phyloP scores from a whole-genome alignment of 805 yeast species.

The Cyberlindnera galapagoensis region DNA sequence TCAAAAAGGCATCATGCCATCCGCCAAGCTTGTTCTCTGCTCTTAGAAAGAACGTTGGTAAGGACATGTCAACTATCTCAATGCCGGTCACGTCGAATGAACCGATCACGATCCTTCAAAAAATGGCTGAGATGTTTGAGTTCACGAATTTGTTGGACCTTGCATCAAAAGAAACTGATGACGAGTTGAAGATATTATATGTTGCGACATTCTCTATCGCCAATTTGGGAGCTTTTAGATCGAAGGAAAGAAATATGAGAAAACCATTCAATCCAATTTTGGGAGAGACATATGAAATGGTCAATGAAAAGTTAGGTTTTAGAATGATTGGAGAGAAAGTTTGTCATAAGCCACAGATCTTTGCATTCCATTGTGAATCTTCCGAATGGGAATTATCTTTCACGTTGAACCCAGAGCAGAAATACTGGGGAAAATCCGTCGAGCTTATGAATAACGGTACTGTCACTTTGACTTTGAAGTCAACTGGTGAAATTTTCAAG shows the following conservation, averaged over 20 bases:
- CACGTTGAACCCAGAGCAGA: slow-evolving; percentile 70
- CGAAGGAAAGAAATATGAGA: slow-evolving; percentile 68
- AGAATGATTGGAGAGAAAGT: slow-evolving; percentile 82
- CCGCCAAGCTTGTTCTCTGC: slow-evolving; percentile 83
- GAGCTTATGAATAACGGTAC: slow-evolving; percentile 76
- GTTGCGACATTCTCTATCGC: slow-evolving; percentile 82
- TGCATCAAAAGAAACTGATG: slow-evolving; percentile 41
- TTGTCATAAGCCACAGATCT: slow-evolving; percentile 76
- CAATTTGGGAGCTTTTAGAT: slow-evolving; percentile 61
- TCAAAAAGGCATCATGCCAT: slow-evolving; percentile 49
- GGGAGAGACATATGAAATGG: slow-evolving; percentile 90
- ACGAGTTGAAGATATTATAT: slow-evolving; percentile 52
- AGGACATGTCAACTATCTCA: slow-evolving; percentile 75
- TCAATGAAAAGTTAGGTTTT: slow-evolving; percentile 74
- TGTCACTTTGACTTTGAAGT: slow-evolving; percentile 47
- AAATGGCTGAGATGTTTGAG: slow-evolving; percentile 74
- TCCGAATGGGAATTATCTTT: slow-evolving; percentile 62
- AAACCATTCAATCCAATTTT: slow-evolving; percentile 93
- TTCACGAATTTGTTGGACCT: slow-evolving; percentile 60
- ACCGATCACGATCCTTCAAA: slow-evolving; percentile 78
- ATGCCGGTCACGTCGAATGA: slow-evolving; percentile 96
- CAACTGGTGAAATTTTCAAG: slow-evolving; percentile 60
- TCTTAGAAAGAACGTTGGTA: slow-evolving; percentile 86
- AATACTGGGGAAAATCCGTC: slow-evolving; percentile 91
- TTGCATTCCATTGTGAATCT: slow-evolving; percentile 76